Evolutionary conservation across 495 filamentous ascomycete genomes (phyloP).

Genomic region (Annulohypoxylon stygium): DNA sequence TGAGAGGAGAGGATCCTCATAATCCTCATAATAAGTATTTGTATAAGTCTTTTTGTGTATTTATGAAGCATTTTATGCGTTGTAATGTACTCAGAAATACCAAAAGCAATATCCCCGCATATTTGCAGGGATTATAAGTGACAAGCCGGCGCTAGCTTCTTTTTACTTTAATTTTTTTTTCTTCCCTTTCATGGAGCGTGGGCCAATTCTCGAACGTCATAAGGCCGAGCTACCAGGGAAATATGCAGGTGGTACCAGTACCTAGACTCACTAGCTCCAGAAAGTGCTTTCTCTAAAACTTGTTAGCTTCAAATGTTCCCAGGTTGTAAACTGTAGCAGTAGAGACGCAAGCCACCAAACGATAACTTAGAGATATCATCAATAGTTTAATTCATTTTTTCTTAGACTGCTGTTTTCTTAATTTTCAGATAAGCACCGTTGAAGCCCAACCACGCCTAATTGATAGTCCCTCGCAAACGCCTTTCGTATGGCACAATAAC

Average conservation of each 20-base stretch:
- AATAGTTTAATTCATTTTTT: conserved; percentile 15
- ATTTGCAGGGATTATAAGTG: conserved; percentile 6
- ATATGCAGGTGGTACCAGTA: not conserved
- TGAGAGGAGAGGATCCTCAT: not conserved
- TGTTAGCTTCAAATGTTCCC: conserved; percentile 14
- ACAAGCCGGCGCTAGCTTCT: conserved; percentile 25
- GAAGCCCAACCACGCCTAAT: not conserved
- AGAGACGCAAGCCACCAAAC: not conserved
- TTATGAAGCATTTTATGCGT: not conserved
- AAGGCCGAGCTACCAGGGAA: conserved; percentile 29
- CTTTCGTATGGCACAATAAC: conserved; percentile 38
- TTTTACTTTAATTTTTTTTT: conserved; percentile 19
- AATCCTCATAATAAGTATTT: not conserved
- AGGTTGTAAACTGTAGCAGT: conserved; percentile 2
- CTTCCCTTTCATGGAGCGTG: conserved; percentile 11
- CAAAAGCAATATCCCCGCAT: conserved; percentile 22
- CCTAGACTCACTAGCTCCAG: conserved; percentile 17
- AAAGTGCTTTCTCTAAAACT: conserved; percentile 24
- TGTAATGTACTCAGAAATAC: conserved; percentile 26
- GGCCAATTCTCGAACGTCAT: conserved; percentile 43
- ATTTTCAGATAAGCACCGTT: not conserved
- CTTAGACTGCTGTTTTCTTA: not conserved
- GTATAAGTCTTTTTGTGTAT: conserved; percentile 24
- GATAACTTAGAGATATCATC: not conserved
- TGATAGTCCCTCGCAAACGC: not conserved